These are phyloP conservation scores for Phanerodontia chrysosporium DNA, from an alignment of 768 basidiomycete genomes.

Conservation along the genomic window DNA sequence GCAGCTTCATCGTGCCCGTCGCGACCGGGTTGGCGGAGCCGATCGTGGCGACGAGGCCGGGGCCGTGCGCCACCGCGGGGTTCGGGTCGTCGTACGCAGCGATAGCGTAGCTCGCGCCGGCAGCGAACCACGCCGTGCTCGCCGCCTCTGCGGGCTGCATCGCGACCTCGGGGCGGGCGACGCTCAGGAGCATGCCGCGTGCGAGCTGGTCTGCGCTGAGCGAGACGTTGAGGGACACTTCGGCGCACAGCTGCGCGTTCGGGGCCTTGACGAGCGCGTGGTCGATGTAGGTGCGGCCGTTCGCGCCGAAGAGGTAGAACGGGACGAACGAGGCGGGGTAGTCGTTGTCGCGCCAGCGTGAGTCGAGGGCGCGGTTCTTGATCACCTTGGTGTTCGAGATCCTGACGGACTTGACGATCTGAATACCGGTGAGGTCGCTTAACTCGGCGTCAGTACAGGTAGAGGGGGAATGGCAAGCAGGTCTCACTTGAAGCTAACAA, in stretches of 20 bases:
- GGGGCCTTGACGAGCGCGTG: conserved; percentile 25
- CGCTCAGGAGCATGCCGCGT: conserved; percentile 13
- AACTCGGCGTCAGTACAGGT: not conserved
- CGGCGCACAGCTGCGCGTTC: conserved; percentile 21
- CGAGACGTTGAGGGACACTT: conserved; percentile 12
- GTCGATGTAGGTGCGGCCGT: conserved; percentile 25
- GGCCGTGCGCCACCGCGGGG: conserved; percentile 3
- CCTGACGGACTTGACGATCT: conserved; percentile 5
- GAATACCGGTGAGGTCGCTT: not conserved
- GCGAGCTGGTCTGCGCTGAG: conserved; percentile 10
- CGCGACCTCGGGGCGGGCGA: conserved; percentile 14
- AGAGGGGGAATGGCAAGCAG: conserved; percentile 1
- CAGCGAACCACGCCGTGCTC: conserved; percentile 10
- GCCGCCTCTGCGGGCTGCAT: conserved; percentile 16
- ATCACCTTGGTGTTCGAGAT: conserved; percentile 29
- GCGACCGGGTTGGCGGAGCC: conserved; percentile 9
- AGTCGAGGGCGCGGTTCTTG: conserved; percentile 26
- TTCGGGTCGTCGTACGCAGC: conserved; percentile 13
- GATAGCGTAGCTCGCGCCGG: conserved; percentile 10
- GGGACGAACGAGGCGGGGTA: conserved; percentile 29
- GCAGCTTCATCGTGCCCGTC: conserved; percentile 14
- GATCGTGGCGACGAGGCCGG: conserved; percentile 11
- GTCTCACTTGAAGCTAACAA: not conserved
- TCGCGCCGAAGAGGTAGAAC: conserved; percentile 38
- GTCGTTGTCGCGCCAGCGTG: conserved; percentile 26